Conservation (phyloP, 225 moss, liverwort and hornwort genomes). For the Climacium dendroides region DNA sequence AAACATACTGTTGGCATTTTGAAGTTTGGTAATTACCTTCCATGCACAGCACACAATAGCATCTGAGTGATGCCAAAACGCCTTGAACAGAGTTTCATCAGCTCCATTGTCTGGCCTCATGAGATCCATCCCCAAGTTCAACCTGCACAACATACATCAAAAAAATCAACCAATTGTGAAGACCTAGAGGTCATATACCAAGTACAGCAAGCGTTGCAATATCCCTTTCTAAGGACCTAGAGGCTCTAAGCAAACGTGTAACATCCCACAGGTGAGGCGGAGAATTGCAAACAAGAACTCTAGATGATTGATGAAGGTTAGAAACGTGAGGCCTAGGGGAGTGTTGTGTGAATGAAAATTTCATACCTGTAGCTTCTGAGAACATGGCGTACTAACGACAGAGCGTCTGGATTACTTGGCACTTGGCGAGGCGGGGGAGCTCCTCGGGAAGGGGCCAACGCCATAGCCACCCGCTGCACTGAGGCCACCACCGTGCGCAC, state of each 20-base stretch:
- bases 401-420: conserved; percentile 73
- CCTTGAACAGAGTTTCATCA: conserved; percentile 45
- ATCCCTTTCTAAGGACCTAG: background rate
- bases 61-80: conserved; percentile 27
- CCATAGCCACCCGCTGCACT: conserved; percentile 95
- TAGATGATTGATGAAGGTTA: background rate
- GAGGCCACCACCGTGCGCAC: conserved; percentile 94
- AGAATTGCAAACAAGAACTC: background rate
- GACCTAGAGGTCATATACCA: background rate
- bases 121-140: conserved; percentile 75
- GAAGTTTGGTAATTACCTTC: conserved; percentile 40
- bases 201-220: background rate
- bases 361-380: conserved; percentile 74
- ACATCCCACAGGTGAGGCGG: background rate
- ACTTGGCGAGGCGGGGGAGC: conserved; percentile 41
- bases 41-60: conserved; percentile 80
- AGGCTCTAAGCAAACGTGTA: background rate
- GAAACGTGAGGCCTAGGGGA: background rate
- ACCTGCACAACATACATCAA: conserved; percentile 11
- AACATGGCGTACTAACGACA: conserved; percentile 66
- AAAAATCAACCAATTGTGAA: background rate
- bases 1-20: background rate
- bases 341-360: background rate
- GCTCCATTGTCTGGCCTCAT: conserved; percentile 47
- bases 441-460: conserved; percentile 71